A percentile compares a stretch with the other conserved stretches of the same genome.
These are phyloP conservation scores for Pseudocercospora crystallina DNA, from an alignment of 2,329 filamentous ascomycete species.

Conservation along the genomic window DNA sequence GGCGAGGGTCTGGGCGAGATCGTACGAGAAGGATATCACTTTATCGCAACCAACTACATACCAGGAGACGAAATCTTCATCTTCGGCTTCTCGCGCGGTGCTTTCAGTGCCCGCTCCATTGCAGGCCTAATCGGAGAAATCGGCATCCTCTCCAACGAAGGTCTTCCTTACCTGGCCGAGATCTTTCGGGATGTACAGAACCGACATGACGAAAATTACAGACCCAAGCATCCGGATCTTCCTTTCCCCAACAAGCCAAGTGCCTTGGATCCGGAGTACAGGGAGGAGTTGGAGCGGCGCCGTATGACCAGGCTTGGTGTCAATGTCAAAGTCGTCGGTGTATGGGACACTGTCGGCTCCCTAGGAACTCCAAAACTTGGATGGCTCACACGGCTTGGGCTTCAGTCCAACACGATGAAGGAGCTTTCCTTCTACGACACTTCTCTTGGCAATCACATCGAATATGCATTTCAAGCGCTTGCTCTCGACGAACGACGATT, in stretches of 20 bases:
- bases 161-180: conserved; percentile 46
- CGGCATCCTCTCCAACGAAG: conserved; percentile 51
- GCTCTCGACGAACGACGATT: conserved; percentile 45
- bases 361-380: conserved; percentile 50
- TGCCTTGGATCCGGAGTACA: conserved; percentile 44
- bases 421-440: conserved; percentile 52
- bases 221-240: conserved; percentile 45
- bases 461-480: conserved; percentile 48
- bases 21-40: conserved; percentile 51
- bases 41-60: conserved; percentile 55
- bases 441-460: conserved; percentile 39
- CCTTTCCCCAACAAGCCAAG: conserved; percentile 50
- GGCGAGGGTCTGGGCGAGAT: conserved; percentile 37
- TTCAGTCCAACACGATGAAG: conserved; percentile 35
- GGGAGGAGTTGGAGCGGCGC: conserved; percentile 39
- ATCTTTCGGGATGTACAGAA: conserved; percentile 49
- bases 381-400: conserved; percentile 36
- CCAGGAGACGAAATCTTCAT: conserved; percentile 53
- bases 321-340: conserved; percentile 44
- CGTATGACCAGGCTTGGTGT: conserved; percentile 37
- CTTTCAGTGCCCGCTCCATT: conserved; percentile 47
- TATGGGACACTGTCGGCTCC: conserved; percentile 48
- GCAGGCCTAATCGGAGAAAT: conserved; percentile 47
- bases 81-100: conserved; percentile 51
- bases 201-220: conserved; percentile 44